phyloP scores from a whole-genome alignment of 2,329 filamentous ascomycete species.

The Capronia coronata region DNA sequence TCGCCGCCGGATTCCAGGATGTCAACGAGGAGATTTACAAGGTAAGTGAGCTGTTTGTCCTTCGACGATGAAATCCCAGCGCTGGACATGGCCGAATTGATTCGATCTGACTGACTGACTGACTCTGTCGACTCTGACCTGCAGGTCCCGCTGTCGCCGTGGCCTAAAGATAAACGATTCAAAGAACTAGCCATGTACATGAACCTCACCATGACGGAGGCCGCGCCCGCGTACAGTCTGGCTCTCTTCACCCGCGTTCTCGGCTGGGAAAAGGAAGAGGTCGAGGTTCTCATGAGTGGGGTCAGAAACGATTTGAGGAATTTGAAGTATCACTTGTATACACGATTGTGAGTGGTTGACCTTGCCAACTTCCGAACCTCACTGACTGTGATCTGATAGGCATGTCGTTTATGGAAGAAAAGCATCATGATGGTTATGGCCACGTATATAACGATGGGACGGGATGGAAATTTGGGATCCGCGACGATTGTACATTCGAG shows the following conservation, averaged over 20 bases:
- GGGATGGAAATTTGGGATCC: background rate
- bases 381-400: background rate
- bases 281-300: conserved; percentile 35
- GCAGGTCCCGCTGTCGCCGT: conserved; percentile 29
- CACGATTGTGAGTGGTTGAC: conserved; percentile 10
- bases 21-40: conserved; percentile 28
- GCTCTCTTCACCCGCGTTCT: conserved; percentile 37
- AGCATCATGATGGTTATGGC: background rate
- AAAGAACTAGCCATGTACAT: conserved; percentile 30
- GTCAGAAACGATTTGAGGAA: conserved; percentile 32
- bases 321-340: conserved; percentile 17
- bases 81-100: too few species aligned
- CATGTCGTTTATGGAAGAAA: conserved; percentile 18
- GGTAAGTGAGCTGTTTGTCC: conserved; percentile 6
- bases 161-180: conserved; percentile 30
- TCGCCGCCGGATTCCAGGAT: conserved; percentile 29
- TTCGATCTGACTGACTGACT: too few species aligned
- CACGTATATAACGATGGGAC: background rate
- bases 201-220: conserved; percentile 31
- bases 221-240: conserved; percentile 36
- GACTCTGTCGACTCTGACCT: too few species aligned
- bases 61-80: too few species aligned
- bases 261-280: conserved; percentile 32
- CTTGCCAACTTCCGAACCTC: background rate
- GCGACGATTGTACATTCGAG: too few species aligned